A percentile compares a stretch with the other conserved stretches of the same genome.
Evolutionary conservation across 176 grass and related monocot species (phyloP).

Genomic region (Musa itinerans): DNA sequence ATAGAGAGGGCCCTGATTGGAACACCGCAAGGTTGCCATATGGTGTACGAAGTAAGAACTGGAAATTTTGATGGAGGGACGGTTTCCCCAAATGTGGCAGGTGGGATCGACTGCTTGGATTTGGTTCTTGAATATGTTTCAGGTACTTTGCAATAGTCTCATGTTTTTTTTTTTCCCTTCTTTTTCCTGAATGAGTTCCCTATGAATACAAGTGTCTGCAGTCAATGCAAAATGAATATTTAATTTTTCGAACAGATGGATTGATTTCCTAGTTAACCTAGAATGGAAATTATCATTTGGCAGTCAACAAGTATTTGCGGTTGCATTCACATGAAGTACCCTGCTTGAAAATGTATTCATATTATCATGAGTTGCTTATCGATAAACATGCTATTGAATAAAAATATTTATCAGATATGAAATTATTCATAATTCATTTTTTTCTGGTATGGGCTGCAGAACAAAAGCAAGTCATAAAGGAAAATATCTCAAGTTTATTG

Average conservation of each 20-base stretch:
- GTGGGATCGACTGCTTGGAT: constrained; percentile 69
- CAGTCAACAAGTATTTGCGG: not conserved
- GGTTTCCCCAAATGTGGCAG: constrained; percentile 62
- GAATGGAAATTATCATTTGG: not conserved
- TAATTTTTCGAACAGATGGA: not conserved
- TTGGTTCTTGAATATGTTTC: constrained; percentile 70
- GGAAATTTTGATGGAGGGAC: constrained; percentile 56
- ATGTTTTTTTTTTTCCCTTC: not conserved
- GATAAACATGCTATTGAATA: too few species aligned
- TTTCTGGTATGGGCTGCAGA: constrained; percentile 27
- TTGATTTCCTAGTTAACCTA: not conserved
- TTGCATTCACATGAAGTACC: not conserved
- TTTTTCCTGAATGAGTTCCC: not conserved
- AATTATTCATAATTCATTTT: not conserved
- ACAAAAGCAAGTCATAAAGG: constrained; percentile 67
- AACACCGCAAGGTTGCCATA: constrained; percentile 48
- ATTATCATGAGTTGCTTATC: too few species aligned
- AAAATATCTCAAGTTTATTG: constrained; percentile 53
- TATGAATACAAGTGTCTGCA: not conserved
- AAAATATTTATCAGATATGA: not conserved
- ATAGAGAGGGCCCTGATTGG: constrained; percentile 86
- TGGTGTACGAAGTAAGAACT: constrained; percentile 61
- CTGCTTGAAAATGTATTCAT: too few species aligned
- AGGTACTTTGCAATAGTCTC: constrained; percentile 26
- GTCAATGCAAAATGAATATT: not conserved